Evolutionary conservation across 202 grass and related monocot species (phyloP), one percentile per base, ranked within the genome.

Genomic region (Panicum virgatum): DNA sequence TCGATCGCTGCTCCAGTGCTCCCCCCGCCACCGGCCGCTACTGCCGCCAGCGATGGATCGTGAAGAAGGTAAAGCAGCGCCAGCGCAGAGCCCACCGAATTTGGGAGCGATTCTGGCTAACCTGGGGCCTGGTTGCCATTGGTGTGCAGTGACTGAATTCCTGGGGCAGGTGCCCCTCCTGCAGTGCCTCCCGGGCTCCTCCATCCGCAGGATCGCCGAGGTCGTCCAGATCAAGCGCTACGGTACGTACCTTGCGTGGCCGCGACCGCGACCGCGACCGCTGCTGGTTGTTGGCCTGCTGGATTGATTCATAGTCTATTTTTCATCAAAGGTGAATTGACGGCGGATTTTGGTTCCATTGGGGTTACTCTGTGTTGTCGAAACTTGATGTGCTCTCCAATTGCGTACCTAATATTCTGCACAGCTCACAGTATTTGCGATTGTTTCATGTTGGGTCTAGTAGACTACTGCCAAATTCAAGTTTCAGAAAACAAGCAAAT

Each of bases 111-210:
- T 73, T 32, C 57, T 83, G 47, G 56, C 72, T 84, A 73, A 86
- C 64, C 69, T 46, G n/a, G 62, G 71, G 43, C 66, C 36, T 85
- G 73, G 8, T 81, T 76, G 61, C 56, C 77, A 38, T 83, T 85
- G 66, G 68, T 75, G 63, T 88, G 80, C 93, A 99, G 96, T 96
- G 93, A 84, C 92, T 25, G 96, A 94, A 77, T 99, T 99, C 82
- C 89, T 99, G 12, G 92, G 96, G 22, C 96, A 99, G 89, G 93
- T 99, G 48, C 96, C 96, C 53, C 84, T 99, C 70, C 82, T 99
- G 47, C 96, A 99, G 93, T 76, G 81, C 58, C 96, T 99, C 53
- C 91, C 93, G 15, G 80, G 93, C 53, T 96, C 96, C 80, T 99
- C 96, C 34, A 90, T 96, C 53, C 91, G 93, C 75, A 87, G 78